Base-by-base conservation (phyloP, 2,329 filamentous ascomycete genomes). In the Trichoderma koningiopsis region DNA sequence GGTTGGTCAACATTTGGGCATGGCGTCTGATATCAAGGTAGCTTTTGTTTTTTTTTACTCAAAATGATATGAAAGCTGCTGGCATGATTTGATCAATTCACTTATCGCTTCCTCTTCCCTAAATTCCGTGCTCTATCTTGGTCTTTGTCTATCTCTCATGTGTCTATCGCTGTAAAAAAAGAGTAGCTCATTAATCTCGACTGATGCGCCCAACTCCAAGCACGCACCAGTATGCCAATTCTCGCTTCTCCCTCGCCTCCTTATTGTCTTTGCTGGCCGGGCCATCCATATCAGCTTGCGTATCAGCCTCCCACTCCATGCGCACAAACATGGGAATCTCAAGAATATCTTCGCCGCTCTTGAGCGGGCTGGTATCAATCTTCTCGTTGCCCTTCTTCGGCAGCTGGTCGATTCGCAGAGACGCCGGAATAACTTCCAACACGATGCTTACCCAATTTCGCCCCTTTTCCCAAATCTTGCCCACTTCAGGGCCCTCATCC, bases 291-390 rank as follows among this genome's bases (percentile, higher is more conserved):
- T 92, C 88, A 67, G 90, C 87, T 67, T 87, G 84, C 0, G 84
- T 84, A 72, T 94, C 92, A 4, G 88, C 85, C 79, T 94, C 95
- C 90, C 94, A 99, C 79, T 97, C 94, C 68, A 97, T 86, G 29
- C 94, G 87, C 71, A 99, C 93, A 83, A 97, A 96, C 75, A 99
- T 90, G 67, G 96, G 95, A 74, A 99, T 95, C 84, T 99, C 96
- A 53, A 98, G 71, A 65, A 89, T 77, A 66, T 90, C 87, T 75
- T 90, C 87, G 73, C 89, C 88, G 73, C 87, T 86, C 70, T 80
- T 82, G 60, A 89, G 75, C 52, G 84, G 83, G n/a, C 80, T 78
- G 59, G 82, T 77, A 71, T 85, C 83, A 31, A 80, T 77, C 35
- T 79, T 78, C 52, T 83, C 77, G 73, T 77, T 66, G 79, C 75